Percentiles rank a stretch among this genome's conserved stretches.
Conservation (phyloP, 331 rosid species). For the Spiraea crenata region DNA sequence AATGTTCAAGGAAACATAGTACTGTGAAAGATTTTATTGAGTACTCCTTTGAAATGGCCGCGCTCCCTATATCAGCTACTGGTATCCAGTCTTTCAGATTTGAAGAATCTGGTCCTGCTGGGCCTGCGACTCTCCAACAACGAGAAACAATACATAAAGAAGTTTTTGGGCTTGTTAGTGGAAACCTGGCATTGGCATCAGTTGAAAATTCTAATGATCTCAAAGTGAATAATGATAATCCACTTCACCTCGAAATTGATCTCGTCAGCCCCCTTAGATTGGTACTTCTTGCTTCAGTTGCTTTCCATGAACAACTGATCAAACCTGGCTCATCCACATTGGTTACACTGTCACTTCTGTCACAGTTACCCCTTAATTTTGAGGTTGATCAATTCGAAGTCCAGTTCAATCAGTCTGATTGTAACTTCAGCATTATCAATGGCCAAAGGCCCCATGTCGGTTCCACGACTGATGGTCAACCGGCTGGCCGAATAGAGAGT, state of each 20-base stretch:
- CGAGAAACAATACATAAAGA: conserved; percentile 76
- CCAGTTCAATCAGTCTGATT: conserved; percentile 80
- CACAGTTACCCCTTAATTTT: conserved; percentile 68
- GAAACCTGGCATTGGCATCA: conserved; percentile 41
- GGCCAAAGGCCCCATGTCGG: conserved; percentile 49
- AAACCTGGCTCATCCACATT: conserved; percentile 68
- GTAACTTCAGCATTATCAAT: conserved; percentile 71
- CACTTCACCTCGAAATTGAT: conserved; percentile 87
- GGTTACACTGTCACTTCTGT: conserved; percentile 73
- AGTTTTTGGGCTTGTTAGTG: conserved; percentile 61
- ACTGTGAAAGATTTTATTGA: conserved; percentile 71
- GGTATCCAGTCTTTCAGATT: conserved; percentile 47
- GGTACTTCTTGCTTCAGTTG: conserved; percentile 89
- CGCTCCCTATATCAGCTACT: conserved; percentile 67
- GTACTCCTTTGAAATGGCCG: conserved; percentile 96
- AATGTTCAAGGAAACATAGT: conserved; percentile 67
- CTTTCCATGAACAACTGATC: conserved; percentile 81
- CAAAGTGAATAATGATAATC: conserved; percentile 46
- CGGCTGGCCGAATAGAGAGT: conserved; percentile 47
- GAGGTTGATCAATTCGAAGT: conserved; percentile 79
- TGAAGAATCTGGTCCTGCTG: conserved; percentile 77
- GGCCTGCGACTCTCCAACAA: conserved; percentile 65
- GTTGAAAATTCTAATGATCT: conserved; percentile 40
- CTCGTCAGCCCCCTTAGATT: conserved; percentile 85
- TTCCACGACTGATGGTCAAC: conserved; percentile 39